Evolutionary conservation across 148 eudicot species (phyloP).

Genomic region (Diospyros kaki): DNA sequence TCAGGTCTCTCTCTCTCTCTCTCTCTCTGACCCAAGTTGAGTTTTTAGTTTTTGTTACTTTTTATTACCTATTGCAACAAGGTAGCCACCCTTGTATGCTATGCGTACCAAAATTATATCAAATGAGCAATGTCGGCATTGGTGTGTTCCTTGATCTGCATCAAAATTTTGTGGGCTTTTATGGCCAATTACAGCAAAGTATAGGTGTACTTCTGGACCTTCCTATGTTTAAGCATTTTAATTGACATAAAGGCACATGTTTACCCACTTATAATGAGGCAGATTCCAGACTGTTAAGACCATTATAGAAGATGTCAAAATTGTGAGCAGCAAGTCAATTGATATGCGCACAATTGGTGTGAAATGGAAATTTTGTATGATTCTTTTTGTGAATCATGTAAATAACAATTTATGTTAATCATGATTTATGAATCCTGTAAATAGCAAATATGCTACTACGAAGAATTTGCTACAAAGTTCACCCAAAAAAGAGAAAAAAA

Average conservation of each 20-base stretch:
- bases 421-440: too few relatives aligned
- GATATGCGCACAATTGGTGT: background rate
- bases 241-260: background rate
- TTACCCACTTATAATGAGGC: background rate
- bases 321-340: background rate
- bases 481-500: too few relatives aligned
- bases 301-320: background rate
- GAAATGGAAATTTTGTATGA: background rate
- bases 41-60: background rate
- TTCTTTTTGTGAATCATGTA: background rate
- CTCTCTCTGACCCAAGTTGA: slow-evolving; percentile 6
- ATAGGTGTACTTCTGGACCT: background rate
- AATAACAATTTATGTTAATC: too few relatives aligned
- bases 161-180: background rate
- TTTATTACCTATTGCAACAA: background rate
- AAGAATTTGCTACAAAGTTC: too few relatives aligned
- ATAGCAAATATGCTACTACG: too few relatives aligned
- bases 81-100: background rate
- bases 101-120: background rate
- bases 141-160: background rate
- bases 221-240: background rate
- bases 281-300: background rate
- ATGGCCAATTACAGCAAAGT: too few relatives aligned
- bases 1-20: slow-evolving; percentile 57
- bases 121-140: background rate